Conservation (phyloP, 2,329 filamentous ascomycete species). For the Lecanicillium sp. region DNA sequence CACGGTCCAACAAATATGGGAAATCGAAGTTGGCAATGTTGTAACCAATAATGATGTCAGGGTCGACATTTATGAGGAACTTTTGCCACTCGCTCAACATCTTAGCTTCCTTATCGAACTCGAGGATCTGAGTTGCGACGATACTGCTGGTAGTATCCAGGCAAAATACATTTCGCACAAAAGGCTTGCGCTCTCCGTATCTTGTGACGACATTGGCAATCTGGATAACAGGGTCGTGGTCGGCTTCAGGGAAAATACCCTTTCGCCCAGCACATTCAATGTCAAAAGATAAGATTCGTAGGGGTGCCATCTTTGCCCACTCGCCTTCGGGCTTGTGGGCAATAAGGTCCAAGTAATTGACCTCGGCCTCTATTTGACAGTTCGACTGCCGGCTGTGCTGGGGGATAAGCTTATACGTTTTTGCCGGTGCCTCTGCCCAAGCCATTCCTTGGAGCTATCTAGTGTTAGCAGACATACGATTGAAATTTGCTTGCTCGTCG, state of each 20-base stretch:
- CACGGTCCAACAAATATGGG: constrained; percentile 85
- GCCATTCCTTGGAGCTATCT: constrained; percentile 82
- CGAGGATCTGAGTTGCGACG: constrained; percentile 86
- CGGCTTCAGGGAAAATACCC: constrained; percentile 91
- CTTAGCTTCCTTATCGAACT: constrained; percentile 71
- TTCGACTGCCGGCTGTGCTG: constrained; percentile 70
- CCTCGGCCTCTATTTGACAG: constrained; percentile 89
- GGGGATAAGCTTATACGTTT: constrained; percentile 64
- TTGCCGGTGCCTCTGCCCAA: constrained; percentile 81
- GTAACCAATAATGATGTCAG: constrained; percentile 97
- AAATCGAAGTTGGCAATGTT: constrained; percentile 99
- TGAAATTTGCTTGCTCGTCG: too few relatives aligned
- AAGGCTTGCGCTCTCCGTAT: constrained; percentile 93
- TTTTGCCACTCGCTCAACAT: constrained; percentile 92
- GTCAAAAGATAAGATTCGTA: constrained; percentile 91
- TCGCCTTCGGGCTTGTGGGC: constrained; percentile 85
- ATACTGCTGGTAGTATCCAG: constrained; percentile 88
- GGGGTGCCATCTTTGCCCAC: constrained; percentile 95
- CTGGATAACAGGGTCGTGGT: constrained; percentile 90
- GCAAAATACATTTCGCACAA: constrained; percentile 94
- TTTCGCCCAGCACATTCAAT: constrained; percentile 98
- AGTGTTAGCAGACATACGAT: constrained; percentile 13
- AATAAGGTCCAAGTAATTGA: constrained; percentile 76
- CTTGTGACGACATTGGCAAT: constrained; percentile 93
- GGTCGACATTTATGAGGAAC: constrained; percentile 83